Evolutionary conservation across 306 rosid genomes (phyloP), one percentile per base, ranked within the genome.

Genomic region (Glycine latifolia): DNA sequence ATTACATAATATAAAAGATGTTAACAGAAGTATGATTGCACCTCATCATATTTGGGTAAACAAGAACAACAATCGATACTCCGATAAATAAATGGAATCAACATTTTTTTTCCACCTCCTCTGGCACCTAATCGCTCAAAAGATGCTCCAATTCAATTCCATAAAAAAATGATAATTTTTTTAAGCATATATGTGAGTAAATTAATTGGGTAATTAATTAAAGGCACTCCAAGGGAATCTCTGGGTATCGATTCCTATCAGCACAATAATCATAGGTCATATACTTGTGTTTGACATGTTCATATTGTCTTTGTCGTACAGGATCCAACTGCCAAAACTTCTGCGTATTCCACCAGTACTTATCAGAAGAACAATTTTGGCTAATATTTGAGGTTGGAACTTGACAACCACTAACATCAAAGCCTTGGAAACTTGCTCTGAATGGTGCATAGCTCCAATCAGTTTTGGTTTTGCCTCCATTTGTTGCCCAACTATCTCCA

Each of bases 401-500:
- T 46, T 77, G 54, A 65, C 92, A 89, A 4, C 82, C 92, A 26
- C 46, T 9, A 10, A 88, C 39, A 59, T 65, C 80, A 75, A 91
- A 91, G 11, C 83, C 88, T 73, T 78, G 83, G 14, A 78, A 89
- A 50, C 68, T 44, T 9, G 94, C 93, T 75, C 79, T 78, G 46
- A 91, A 91, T 4, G 96, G 93, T 69, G 91, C 89, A 67, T 74
- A 81, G 35, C 39, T 52, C 89, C 90, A 91, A 55, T 88, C 31
- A 16, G n/a, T 86, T 79, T 84, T 89, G 14, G 79, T 53, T 39
- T 50, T 58, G 26, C 92, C 94, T 17, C 92, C 91, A 62, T 88
- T 70, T 10, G 93, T 85, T 37, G 96, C 92, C 96, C 96, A 91
- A 3, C 58, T 59, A 1, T 85, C 87, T 31, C 87, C 93, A 77